Base-by-base conservation (phyloP, 2,329 filamentous ascomycete genomes). In the Emmonsia crescens region DNA sequence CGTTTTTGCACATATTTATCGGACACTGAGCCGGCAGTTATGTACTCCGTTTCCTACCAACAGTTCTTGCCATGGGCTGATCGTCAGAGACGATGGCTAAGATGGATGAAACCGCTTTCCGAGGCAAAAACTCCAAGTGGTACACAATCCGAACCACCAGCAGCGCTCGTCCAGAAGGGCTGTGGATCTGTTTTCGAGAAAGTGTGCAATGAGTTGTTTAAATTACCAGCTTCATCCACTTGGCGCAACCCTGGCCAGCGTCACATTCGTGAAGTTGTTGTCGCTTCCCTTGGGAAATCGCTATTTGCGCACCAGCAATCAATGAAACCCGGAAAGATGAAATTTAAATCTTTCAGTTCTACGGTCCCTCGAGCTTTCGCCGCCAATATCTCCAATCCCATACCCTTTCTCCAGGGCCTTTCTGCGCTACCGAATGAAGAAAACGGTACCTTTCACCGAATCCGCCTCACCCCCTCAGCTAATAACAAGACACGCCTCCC, bases 271-370 rank as follows among this genome's bases (percentile, higher is more conserved):
- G 75, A 77, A 62, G 71, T 67, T 12, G 61, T 77, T 29, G 74
- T 71, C 27, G 75, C 74, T 27, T 65, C 71, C 2, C 68, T 74
- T 59, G 75, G 75, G n/a, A 73, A 69, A 60, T 75, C 73, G 63
- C 67, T 77, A n/a, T 76, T 77, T 60, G 46, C 68, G 48, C 68
- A 62, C 51, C 68, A 71, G 61, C 52, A 68, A 3, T 64, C 61
- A 8, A 60, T 69, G 33, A 62, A 68, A 14, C 62, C 68, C 31
- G 60, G 63, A 5, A 57, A 62, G 14, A 54, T 71, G 59, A 74
- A 64, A 52, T 71, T 73, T 14, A 64, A 69, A 55, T 64, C 72
- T n/a, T 64, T 76, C 33, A 72, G 71, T 12, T 56, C 70, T 54
- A 67, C 66, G n/a, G 65, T 70, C 59, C 68, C 67, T 27, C 67